Conservation (phyloP, 2,329 filamentous ascomycete genomes). For the Pseudopithomyces chartarum region DNA sequence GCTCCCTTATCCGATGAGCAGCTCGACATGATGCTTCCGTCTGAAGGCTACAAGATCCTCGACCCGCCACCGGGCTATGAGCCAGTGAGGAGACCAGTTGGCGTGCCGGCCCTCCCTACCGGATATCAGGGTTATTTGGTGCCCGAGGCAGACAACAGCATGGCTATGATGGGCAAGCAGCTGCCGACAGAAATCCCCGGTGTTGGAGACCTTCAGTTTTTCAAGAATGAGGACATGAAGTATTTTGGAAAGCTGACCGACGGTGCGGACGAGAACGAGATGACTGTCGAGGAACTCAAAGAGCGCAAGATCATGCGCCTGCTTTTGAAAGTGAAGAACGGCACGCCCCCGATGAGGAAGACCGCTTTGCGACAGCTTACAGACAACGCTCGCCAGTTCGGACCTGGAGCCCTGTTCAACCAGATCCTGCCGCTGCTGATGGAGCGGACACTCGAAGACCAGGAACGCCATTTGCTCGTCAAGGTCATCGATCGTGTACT, state of each 20-base stretch:
- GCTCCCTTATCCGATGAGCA: conserved; percentile 89
- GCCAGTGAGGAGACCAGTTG: conserved; percentile 74
- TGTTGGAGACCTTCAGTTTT: conserved; percentile 94
- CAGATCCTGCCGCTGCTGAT: conserved; percentile 96
- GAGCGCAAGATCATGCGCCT: conserved; percentile 98
- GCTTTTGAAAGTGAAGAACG: conserved; percentile 97
- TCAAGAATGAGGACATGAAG: conserved; percentile 98
- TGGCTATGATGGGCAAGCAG: conserved; percentile 78
- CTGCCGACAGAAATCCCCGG: conserved; percentile 95
- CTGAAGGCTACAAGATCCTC: conserved; percentile 90
- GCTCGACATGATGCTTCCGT: conserved; percentile 86
- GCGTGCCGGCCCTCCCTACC: conserved; percentile 74
- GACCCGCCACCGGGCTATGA: conserved; percentile 91
- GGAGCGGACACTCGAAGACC: conserved; percentile 97
- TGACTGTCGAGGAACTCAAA: conserved; percentile 94
- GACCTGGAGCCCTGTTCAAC: conserved; percentile 91
- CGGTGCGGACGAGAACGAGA: conserved; percentile 84
- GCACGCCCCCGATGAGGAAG: conserved; percentile 97
- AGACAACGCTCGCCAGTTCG: conserved; percentile 95
- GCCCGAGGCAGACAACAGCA: conserved; percentile 87
- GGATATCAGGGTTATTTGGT: conserved; percentile 87
- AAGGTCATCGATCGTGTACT: conserved; percentile 99
- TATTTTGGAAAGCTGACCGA: conserved; percentile 99
- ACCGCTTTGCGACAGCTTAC: conserved; percentile 96
- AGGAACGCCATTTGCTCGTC: conserved; percentile 96